These are phyloP conservation scores for Pseudogymnoascus destructans DNA, from an alignment of 2,329 filamentous ascomycete genomes.

Conservation along the genomic window DNA sequence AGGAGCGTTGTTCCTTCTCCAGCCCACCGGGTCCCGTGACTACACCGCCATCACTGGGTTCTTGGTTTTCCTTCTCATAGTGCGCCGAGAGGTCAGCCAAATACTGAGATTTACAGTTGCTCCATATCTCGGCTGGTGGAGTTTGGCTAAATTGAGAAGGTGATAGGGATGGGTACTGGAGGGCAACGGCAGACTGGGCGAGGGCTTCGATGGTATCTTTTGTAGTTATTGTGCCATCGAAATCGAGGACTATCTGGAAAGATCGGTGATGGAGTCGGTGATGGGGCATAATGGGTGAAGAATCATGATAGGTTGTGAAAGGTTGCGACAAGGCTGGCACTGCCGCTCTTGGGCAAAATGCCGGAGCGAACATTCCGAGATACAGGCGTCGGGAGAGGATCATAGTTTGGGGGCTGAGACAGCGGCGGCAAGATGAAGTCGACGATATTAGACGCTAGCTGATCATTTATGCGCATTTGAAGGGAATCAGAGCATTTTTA, in stretches of 20 bases:
- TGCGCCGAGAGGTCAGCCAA: conserved; percentile 15
- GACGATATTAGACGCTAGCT: not conserved
- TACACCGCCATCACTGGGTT: not conserved
- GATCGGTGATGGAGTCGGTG: not conserved
- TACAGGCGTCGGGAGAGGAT: not conserved
- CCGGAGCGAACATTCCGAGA: not conserved
- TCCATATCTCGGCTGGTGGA: conserved; percentile 11
- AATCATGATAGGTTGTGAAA: not conserved
- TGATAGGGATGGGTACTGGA: not conserved
- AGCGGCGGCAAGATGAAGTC: not conserved
- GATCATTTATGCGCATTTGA: not conserved
- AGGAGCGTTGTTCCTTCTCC: conserved; percentile 16
- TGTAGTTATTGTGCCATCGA: conserved; percentile 25
- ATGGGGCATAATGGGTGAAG: not conserved
- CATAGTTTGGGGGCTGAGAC: not conserved
- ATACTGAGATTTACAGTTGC: conserved; percentile 16
- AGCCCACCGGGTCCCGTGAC: not conserved
- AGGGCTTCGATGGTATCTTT: conserved; percentile 21
- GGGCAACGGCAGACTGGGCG: conserved; percentile 12
- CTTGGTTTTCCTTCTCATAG: conserved; percentile 13
- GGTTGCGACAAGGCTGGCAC: not conserved
- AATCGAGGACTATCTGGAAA: conserved; percentile 7
- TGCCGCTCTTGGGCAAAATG: not conserved
- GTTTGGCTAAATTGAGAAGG: conserved; percentile 11
- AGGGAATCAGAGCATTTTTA: not conserved